Evolutionary conservation across 1,139 yeast genomes (phyloP).

Genomic region (Kodamaea fungicola): DNA sequence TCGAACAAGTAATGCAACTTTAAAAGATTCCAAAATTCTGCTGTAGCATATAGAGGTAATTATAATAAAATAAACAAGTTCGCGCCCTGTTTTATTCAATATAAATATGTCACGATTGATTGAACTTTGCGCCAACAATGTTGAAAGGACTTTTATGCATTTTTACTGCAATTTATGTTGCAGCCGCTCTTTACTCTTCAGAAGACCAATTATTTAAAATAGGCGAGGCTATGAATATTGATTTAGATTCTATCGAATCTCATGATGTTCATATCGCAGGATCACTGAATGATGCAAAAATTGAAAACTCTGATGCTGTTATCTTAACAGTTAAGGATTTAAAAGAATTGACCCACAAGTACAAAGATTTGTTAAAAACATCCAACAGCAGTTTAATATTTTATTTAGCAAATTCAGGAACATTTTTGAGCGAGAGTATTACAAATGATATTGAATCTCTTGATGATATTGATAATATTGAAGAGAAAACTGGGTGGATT

Average conservation of each 20-base stretch:
- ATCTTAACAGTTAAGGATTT: conserved; percentile 1
- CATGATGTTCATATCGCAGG: no score
- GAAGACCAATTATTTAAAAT: no score
- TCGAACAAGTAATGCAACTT: neutral
- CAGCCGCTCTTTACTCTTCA: neutral
- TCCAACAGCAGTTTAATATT: conserved; percentile 5
- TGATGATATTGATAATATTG: conserved; percentile 1
- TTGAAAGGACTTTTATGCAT: neutral
- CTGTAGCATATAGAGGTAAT: neutral
- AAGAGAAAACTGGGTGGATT: neutral
- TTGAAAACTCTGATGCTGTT: no score
- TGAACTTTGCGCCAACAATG: neutral
- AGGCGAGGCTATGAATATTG: no score
- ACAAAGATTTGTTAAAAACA: conserved; percentile 1
- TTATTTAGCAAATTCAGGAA: conserved; percentile 5
- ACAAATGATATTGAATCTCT: conserved; percentile 1
- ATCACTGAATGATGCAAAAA: no score
- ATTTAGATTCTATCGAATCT: no score
- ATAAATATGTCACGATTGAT: neutral
- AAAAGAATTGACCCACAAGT: conserved; percentile 1
- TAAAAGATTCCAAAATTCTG: neutral
- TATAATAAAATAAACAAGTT: neutral
- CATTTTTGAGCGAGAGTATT: conserved; percentile 2
- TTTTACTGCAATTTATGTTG: neutral
- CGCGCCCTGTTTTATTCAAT: neutral